Evolutionary conservation across 257 asterid genomes (phyloP), one percentile per base, ranked within the genome.

Genomic region (Ballota nigra): DNA sequence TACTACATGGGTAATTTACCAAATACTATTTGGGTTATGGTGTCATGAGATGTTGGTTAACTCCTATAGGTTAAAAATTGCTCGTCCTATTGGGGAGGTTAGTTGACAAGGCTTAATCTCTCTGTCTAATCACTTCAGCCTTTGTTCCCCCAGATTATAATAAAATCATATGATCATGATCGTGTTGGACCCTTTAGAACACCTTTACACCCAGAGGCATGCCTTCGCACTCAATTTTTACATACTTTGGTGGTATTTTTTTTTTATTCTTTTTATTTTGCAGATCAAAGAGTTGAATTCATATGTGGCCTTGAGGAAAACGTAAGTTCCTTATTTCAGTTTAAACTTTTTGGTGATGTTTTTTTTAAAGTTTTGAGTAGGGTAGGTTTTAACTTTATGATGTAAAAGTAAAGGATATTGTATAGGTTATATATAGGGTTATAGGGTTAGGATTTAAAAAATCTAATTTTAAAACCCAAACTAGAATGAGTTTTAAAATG

Each of bases 211-310:
- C 70, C 18, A 9, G 33, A 34, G 52, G 29, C 63, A 45, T 58
- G 34, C 76, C 34, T 71, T 68, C 68, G n/a, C 22, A 63, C 52
- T 63, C 18, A 63, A 6, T 20, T 41, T 23, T 63, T 65, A 2
- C 43, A 6, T 68, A 38, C 56, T 29, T 9, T 58, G 38, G 33
- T 56, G n/a, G 36, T 9, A 28, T 22, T 10, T 28, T 57, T n/a
- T 49, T 29, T 38, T 74, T 20, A 15, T 64, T 65, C 19, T 31
- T 47, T 65, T 75, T 33, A n/a, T 73, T 76, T 72, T 86, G 83
- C 98, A 92, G 98, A 87, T 92, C 84, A 92, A 92, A 84, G 97
- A 90, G 89, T 86, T 92, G 80, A 92, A 92, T 81, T 90, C 98
- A 58, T 90, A 88, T 64, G 98, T 92, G 76, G 98, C 96, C 66